phyloP scores from a whole-genome alignment of 805 yeast genomes.

The Komagataella pastoris region DNA sequence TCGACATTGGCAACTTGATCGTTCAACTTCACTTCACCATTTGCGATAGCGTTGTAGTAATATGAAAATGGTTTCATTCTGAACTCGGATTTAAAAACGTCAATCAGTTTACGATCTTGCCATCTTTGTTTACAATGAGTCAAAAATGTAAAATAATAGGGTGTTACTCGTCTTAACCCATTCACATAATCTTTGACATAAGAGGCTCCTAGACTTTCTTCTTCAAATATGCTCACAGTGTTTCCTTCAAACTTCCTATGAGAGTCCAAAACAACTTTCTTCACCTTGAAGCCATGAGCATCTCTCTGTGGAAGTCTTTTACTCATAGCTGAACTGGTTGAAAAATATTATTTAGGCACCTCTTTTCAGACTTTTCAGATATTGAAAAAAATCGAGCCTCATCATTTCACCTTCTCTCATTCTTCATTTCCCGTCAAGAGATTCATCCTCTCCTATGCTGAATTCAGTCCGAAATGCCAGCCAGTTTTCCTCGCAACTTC shows the following conservation, averaged over 20 bases:
- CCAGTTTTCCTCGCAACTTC: neutral
- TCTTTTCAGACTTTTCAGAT: no score
- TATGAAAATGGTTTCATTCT: constrained; percentile 62
- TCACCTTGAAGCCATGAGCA: constrained; percentile 31
- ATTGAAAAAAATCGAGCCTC: neutral
- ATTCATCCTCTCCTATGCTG: constrained; percentile 3
- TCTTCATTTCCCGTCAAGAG: neutral
- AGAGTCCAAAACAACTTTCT: constrained; percentile 30
- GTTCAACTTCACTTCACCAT: constrained; percentile 70
- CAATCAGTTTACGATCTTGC: constrained; percentile 72
- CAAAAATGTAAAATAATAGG: constrained; percentile 80
- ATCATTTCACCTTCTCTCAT: neutral
- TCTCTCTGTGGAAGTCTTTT: constrained; percentile 16
- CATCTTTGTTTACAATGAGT: constrained; percentile 89
- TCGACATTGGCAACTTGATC: constrained; percentile 49
- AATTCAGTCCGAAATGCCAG: neutral
- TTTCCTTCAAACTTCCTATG: constrained; percentile 16
- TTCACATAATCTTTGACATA: constrained; percentile 38
- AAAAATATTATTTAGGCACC: neutral
- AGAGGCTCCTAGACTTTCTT: constrained; percentile 43
- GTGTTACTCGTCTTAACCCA: constrained; percentile 56
- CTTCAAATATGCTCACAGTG: constrained; percentile 26
- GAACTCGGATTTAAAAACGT: constrained; percentile 75
- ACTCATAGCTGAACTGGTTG: neutral
- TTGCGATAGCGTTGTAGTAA: constrained; percentile 38